A percentile compares a stretch with the other conserved stretches of the same genome.
Evolutionary conservation across 495 filamentous ascomycete genomes (phyloP).

Genomic region (Platismatia glauca): DNA sequence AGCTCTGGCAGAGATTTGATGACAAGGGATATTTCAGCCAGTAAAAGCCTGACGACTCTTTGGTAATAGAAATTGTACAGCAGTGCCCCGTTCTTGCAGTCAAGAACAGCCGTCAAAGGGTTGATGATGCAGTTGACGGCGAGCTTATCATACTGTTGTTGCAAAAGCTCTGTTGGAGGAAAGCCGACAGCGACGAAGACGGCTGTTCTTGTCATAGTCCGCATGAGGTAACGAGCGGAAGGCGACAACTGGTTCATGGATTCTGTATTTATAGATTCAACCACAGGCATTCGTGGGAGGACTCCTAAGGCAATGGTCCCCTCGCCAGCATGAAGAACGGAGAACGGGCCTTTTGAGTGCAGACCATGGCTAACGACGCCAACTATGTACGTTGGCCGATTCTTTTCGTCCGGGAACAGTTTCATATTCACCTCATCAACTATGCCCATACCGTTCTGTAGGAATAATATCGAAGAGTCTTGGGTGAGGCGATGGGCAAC

Average conservation of each 20-base stretch:
- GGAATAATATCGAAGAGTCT: conserved; percentile 65
- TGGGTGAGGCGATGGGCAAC: conserved; percentile 59
- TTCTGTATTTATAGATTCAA: conserved; percentile 4
- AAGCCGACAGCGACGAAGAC: conserved; percentile 41
- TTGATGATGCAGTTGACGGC: conserved; percentile 74
- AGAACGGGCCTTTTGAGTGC: conserved; percentile 46
- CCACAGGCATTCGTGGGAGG: conserved; percentile 25
- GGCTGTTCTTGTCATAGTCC: conserved; percentile 42
- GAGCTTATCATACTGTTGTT: conserved; percentile 68
- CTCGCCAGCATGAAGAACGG: conserved; percentile 52
- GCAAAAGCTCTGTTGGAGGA: conserved; percentile 34
- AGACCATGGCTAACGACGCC: conserved; percentile 63
- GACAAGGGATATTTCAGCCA: conserved; percentile 57
- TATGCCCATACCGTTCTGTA: conserved; percentile 77
- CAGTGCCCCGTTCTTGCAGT: conserved; percentile 65
- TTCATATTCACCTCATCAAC: conserved; percentile 60
- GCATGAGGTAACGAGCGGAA: conserved; percentile 37
- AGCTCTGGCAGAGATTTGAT: conserved; percentile 60
- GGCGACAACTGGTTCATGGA: conserved; percentile 21
- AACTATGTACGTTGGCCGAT: conserved; percentile 65
- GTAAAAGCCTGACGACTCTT: conserved; percentile 50
- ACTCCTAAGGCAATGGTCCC: conserved; percentile 55
- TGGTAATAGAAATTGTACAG: conserved; percentile 50
- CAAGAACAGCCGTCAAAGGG: conserved; percentile 65
- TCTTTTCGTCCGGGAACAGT: conserved; percentile 55